phyloP scores from a whole-genome alignment of 2,329 filamentous ascomycete species.

The Calcarisporium arbuscula region DNA sequence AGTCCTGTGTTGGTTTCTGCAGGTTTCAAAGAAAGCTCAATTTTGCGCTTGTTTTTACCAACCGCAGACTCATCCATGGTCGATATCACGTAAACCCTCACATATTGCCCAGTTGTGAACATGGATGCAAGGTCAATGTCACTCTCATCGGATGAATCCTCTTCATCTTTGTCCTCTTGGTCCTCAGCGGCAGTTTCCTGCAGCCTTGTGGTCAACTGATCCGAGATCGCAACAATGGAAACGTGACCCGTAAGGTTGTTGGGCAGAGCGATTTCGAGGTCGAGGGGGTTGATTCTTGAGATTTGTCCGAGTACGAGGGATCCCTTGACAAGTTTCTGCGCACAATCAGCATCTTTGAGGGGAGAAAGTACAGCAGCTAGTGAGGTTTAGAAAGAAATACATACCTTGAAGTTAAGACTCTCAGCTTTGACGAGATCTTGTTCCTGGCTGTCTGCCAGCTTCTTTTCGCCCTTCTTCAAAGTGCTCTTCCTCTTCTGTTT shows the following conservation, averaged over 20 bases:
- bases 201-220: constrained; percentile 68
- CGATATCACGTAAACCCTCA: constrained; percentile 76
- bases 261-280: constrained; percentile 75
- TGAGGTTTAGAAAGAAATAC: constrained; percentile 11
- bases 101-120: constrained; percentile 79
- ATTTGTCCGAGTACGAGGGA: constrained; percentile 85
- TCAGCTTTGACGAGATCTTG: constrained; percentile 67
- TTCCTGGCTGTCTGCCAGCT: constrained; percentile 41
- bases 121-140: constrained; percentile 68
- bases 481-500: constrained; percentile 55
- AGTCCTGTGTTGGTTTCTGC: constrained; percentile 72
- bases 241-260: constrained; percentile 92
- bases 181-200: constrained; percentile 55
- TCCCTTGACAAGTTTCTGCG: constrained; percentile 73
- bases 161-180: constrained; percentile 50
- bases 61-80: constrained; percentile 59
- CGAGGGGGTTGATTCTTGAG: constrained; percentile 69
- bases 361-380: constrained; percentile 2
- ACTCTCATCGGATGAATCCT: constrained; percentile 39
- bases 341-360: too few relatives aligned
- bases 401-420: constrained; percentile 81
- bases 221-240: constrained; percentile 86
- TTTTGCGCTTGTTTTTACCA: constrained; percentile 67
- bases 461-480: constrained; percentile 46
- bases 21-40: constrained; percentile 82